Percentiles rank a stretch among this genome's conserved stretches.
Conservation (phyloP, 768 basidiomycete genomes). For the Boletus coccyginus region DNA sequence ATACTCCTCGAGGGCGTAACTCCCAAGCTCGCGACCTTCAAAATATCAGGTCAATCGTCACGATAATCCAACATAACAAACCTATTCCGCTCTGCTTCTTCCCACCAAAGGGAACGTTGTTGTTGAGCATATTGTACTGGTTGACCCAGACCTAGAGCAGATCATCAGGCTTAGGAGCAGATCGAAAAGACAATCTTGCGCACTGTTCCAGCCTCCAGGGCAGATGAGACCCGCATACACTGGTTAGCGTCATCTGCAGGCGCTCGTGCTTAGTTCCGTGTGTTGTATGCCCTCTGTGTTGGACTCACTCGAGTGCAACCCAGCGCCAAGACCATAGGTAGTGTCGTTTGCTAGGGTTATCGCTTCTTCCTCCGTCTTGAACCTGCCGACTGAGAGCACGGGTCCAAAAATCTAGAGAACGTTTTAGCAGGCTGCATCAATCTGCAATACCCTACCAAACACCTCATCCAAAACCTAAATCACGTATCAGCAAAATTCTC, state of each 20-base stretch:
- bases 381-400: constrained; percentile 78
- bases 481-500: constrained; percentile 22
- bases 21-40: constrained; percentile 83
- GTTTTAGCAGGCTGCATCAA: constrained; percentile 9
- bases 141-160: constrained; percentile 80
- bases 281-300: not conserved
- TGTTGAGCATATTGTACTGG: constrained; percentile 78
- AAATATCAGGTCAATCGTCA: constrained; percentile 7
- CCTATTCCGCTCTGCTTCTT: constrained; percentile 91
- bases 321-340: constrained; percentile 88
- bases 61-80: constrained; percentile 23
- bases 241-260: constrained; percentile 71
- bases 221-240: constrained; percentile 84
- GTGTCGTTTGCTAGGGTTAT: constrained; percentile 85
- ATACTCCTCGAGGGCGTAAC: constrained; percentile 81
- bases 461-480: constrained; percentile 33
- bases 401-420: constrained; percentile 84
- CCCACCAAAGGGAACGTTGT: constrained; percentile 93
- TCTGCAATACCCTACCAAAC: constrained; percentile 5
- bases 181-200: constrained; percentile 20
- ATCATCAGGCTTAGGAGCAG: constrained; percentile 4
- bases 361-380: constrained; percentile 86
- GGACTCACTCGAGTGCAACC: constrained; percentile 76
- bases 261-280: constrained; percentile 20
- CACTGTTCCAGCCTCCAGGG: constrained; percentile 87